Conservation (phyloP, 257 asterid genomes). For the Handroanthus guayacan region DNA sequence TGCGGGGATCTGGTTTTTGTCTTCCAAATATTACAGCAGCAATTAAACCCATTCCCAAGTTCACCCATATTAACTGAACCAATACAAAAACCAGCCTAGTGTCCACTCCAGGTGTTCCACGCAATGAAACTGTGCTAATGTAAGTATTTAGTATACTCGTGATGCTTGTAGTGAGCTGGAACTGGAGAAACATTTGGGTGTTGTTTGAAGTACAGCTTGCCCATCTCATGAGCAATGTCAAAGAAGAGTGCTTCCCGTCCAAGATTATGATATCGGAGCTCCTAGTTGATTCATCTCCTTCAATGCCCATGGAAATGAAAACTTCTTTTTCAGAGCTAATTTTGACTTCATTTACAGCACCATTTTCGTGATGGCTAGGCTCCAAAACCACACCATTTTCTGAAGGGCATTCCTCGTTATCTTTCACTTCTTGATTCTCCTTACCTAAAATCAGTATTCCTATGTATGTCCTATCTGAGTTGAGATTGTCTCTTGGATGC, state of each 20-base stretch:
- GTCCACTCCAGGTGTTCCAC: not conserved
- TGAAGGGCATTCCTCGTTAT: too few relatives aligned
- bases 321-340: not conserved
- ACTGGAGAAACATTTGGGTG: not conserved
- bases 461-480: not conserved
- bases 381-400: too few relatives aligned
- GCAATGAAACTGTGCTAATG: not conserved
- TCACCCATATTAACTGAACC: not conserved
- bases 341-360: not conserved
- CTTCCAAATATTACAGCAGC: too few relatives aligned
- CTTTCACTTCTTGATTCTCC: too few relatives aligned
- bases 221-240: too few relatives aligned
- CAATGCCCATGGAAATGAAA: not conserved
- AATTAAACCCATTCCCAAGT: too few relatives aligned
- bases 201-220: not conserved
- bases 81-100: not conserved
- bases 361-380: not conserved
- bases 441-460: not conserved
- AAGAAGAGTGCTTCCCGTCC: too few relatives aligned
- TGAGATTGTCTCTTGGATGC: too few relatives aligned
- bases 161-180: conserved; percentile 17
- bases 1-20: too few relatives aligned
- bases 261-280: not conserved
- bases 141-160: not conserved
- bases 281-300: not conserved